Evolutionary conservation across 1,139 yeast genomes (phyloP), one percentile per base, ranked within the genome.

Genomic region (Zygoascus sp.): DNA sequence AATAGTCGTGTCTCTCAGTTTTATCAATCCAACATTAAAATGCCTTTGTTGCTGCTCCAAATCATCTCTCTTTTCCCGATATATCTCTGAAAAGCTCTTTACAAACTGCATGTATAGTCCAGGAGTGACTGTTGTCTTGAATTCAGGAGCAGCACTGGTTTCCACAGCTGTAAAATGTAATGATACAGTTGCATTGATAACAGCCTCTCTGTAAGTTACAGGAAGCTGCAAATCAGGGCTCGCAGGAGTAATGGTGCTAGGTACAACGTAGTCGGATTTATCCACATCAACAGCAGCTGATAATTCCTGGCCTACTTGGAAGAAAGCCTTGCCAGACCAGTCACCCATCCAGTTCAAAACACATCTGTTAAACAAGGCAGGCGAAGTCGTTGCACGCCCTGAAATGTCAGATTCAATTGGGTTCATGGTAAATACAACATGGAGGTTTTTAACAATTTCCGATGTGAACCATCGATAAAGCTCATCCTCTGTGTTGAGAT

Each of bases 351-450:
- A 88, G 59, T 83, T 80, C 36, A 90, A 66, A 3, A 88, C 95
- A 69, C 97, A 92, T 59, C 98, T 73, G 60, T 92, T 92, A 66
- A 88, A 83, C 34, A 92, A 68, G 0, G 98, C 97, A 0, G 97
- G 96, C 0, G 97, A 90, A 0, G 90, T 74, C 5, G 83, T 73
- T 2, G 81, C 74, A 19, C 66, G 68, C 1, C 74, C 62, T 0
- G 73, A 60, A 1, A 67, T 58, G 1, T 65, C 65, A 23, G 66
- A 64, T 4, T 69, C 66, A 2, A 82, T 75, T 10, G 82, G 83
- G 51, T 80, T 77, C 56, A 88, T 76, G 0, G 89, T 86, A 59
- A 90, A 88, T 0, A 89, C 78, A 21, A 90, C 90, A 62, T 92
- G 97, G 30, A 92, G 68, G 54, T 89, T 87, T 28, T 70, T 68